Evolutionary conservation across 768 basidiomycete genomes (phyloP).

Genomic region (Lenzites betulinus): DNA sequence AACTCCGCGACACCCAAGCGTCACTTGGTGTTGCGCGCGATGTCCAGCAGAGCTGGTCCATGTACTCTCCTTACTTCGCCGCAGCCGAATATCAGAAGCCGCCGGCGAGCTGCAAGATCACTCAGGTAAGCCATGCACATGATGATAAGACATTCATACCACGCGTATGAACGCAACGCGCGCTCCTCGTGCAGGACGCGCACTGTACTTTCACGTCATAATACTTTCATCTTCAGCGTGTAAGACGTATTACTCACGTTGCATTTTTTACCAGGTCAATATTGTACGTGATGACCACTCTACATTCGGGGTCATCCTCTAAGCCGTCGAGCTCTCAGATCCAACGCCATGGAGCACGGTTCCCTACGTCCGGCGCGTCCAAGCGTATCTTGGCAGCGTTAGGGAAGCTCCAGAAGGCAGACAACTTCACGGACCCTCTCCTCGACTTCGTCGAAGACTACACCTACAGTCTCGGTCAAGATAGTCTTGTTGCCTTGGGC

Average conservation of each 20-base stretch:
- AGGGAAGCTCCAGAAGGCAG: conserved; percentile 51
- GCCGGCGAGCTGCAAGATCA: conserved; percentile 45
- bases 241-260: background rate
- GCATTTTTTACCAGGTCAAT: conserved; percentile 45
- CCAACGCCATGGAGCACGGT: conserved; percentile 81
- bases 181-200: background rate
- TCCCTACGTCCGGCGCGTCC: conserved; percentile 57
- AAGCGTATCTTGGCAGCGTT: conserved; percentile 48
- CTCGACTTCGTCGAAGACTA: conserved; percentile 61
- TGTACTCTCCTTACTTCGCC: conserved; percentile 63
- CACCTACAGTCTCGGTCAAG: conserved; percentile 55
- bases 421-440: conserved; percentile 43
- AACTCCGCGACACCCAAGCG: background rate
- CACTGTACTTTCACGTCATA: background rate
- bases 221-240: too few species aligned
- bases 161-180: background rate
- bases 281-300: conserved; percentile 42
- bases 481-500: conserved; percentile 67
- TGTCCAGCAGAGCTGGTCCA: conserved; percentile 47
- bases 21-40: conserved; percentile 17
- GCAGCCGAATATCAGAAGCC: conserved; percentile 46
- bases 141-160: too few species aligned
- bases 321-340: conserved; percentile 44
- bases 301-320: background rate
- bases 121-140: conserved; percentile 22